Evolutionary conservation across 352 stramenopile species (phyloP).

Genomic region (Globisporangium irregulare): DNA sequence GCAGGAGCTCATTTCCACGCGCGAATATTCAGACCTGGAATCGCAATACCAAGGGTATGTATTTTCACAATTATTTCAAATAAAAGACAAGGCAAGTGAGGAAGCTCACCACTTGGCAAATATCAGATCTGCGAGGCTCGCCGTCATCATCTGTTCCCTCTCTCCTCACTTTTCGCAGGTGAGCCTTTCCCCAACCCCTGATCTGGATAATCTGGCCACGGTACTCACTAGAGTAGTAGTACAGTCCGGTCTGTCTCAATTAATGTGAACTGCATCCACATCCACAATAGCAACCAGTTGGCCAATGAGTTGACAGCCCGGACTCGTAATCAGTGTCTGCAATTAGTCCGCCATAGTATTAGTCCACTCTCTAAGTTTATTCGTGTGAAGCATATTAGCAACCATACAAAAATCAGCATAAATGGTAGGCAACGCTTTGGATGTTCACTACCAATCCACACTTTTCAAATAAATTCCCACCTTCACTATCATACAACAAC

Average conservation of each 20-base stretch:
- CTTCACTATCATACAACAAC: no score
- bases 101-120: neutral
- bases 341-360: neutral
- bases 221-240: neutral
- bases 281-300: neutral
- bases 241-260: neutral
- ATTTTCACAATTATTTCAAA: neutral
- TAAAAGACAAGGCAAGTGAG: neutral
- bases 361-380: neutral
- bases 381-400: no score
- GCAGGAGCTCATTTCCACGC: constrained; percentile 12
- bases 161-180: constrained; percentile 12
- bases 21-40: constrained; percentile 1
- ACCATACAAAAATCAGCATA: no score
- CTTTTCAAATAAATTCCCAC: no score
- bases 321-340: neutral
- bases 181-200: neutral
- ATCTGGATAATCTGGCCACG: neutral
- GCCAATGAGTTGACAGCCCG: neutral
- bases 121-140: neutral
- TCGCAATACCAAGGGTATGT: neutral
- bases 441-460: no score
- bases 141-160: constrained; percentile 15
- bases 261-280: neutral
- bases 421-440: no score